These are phyloP conservation scores for Testicularia cyperi DNA, from an alignment of 1,284 basidiomycete genomes.

Conservation along the genomic window DNA sequence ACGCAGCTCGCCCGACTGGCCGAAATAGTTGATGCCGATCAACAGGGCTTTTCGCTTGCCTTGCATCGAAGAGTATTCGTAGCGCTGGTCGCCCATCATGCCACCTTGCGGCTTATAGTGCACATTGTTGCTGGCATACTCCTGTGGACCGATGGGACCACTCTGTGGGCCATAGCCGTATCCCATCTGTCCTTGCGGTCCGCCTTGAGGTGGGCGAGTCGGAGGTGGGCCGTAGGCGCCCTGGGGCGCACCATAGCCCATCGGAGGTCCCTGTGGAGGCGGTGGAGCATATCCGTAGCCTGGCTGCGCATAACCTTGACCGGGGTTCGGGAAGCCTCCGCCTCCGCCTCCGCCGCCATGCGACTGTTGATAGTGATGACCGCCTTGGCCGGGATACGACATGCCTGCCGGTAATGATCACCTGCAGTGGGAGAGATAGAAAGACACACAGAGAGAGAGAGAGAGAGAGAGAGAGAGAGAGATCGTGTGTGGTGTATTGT, in stretches of 20 bases:
- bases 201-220: conserved; percentile 17
- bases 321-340: conserved; percentile 18
- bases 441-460: background rate
- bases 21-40: conserved; percentile 59
- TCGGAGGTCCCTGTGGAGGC: conserved; percentile 8
- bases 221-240: conserved; percentile 22
- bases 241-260: conserved; percentile 14
- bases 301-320: conserved; percentile 25
- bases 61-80: conserved; percentile 56
- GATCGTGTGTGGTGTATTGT: background rate
- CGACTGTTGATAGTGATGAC: conserved; percentile 42
- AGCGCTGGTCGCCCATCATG: conserved; percentile 49
- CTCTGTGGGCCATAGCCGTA: conserved; percentile 26
- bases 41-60: conserved; percentile 59
- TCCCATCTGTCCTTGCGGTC: conserved; percentile 30
- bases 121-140: conserved; percentile 44
- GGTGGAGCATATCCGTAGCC: conserved; percentile 36
- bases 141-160: conserved; percentile 45
- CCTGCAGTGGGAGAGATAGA: too few species aligned
- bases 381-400: conserved; percentile 51
- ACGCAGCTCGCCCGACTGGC: conserved; percentile 48
- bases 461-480: background rate
- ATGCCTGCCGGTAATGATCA: too few species aligned
- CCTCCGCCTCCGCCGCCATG: conserved; percentile 34
- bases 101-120: conserved; percentile 51